Evolutionary conservation across 371 early-diverging fungal species (phyloP), one percentile per base, ranked within the genome.

Genomic region (Rhizomucor miehei): DNA sequence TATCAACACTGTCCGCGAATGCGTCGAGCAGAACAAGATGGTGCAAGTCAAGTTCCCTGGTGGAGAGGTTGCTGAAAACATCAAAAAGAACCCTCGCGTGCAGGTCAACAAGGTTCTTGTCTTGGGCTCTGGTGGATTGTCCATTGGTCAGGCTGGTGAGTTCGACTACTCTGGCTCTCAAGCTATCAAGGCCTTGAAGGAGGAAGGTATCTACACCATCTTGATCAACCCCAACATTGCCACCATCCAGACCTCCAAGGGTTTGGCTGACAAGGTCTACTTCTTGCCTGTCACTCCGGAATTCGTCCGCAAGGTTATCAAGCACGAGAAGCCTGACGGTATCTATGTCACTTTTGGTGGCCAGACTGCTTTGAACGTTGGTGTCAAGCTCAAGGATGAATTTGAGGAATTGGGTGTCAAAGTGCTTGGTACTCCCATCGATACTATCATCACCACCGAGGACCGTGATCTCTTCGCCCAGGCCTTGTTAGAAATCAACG

Each of bases 111-210:
- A 92, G 73, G 95, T 94, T 17, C 79, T 97, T 17, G 87, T 97
- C 43, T 86, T 97, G 12, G 97, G 97, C n/a, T 87, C 88, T 4
- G 97, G 97, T 38, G 97, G 97, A 35, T 73, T 97, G 51, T 84
- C 85, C 51, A 97, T 97, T 59, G 97, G 97, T n/a, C 97, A 97
- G 67, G 97, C 97, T 21, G 97, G 97, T 61, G 97, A 97, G 82
- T 97, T 97, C 59, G 97, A 97, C 66, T 97, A 95, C 74, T 95
- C 95, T 12, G 91, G 91, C 82, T 88, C 91, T 11, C 91, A 96
- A 78, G 97, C 97, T 20, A 97, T 97, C 81, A 97, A 97, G 76
- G 94, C 97, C 14, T 77, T 97, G 60, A 86, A 87, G 62, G 95
- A 97, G 66, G 90, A 91, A 40, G 84, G 84, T 48, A 86, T 97